These are phyloP conservation scores for Ilex asprella DNA, from an alignment of 257 asterid species.

Conservation along the genomic window DNA sequence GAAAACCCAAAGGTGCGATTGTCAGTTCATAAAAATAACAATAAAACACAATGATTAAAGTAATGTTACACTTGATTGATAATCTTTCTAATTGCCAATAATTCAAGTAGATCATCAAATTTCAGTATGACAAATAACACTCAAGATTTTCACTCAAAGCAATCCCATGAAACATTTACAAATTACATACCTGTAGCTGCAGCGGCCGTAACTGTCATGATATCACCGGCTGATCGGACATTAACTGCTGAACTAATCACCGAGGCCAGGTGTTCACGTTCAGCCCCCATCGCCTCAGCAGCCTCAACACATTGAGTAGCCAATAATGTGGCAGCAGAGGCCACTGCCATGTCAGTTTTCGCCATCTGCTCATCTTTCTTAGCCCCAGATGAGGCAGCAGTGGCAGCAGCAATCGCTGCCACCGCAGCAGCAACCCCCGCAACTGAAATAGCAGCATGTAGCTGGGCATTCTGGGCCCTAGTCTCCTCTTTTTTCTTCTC, in stretches of 20 bases:
- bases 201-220: neutral
- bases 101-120: too few relatives aligned
- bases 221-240: neutral
- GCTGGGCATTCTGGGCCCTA: slow-evolving; percentile 83
- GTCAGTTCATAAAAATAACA: too few relatives aligned
- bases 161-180: neutral
- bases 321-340: slow-evolving; percentile 92
- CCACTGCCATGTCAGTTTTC: slow-evolving; percentile 87
- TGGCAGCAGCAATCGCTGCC: slow-evolving; percentile 95
- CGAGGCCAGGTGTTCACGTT: slow-evolving; percentile 66
- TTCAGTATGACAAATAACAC: too few relatives aligned
- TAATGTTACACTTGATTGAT: too few relatives aligned
- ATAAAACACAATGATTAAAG: neutral
- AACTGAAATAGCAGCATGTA: slow-evolving; percentile 91
- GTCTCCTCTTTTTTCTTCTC: slow-evolving; percentile 96
- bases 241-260: neutral
- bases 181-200: neutral
- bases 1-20: too few relatives aligned
- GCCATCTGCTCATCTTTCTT: slow-evolving; percentile 80
- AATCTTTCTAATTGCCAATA: too few relatives aligned
- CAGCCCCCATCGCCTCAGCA: slow-evolving; percentile 96
- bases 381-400: slow-evolving; percentile 67
- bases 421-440: slow-evolving; percentile 94
- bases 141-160: too few relatives aligned
- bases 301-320: slow-evolving; percentile 99